These are phyloP conservation scores for Onygenales sp. DNA, from an alignment of 2,329 filamentous ascomycete species.

Conservation along the genomic window DNA sequence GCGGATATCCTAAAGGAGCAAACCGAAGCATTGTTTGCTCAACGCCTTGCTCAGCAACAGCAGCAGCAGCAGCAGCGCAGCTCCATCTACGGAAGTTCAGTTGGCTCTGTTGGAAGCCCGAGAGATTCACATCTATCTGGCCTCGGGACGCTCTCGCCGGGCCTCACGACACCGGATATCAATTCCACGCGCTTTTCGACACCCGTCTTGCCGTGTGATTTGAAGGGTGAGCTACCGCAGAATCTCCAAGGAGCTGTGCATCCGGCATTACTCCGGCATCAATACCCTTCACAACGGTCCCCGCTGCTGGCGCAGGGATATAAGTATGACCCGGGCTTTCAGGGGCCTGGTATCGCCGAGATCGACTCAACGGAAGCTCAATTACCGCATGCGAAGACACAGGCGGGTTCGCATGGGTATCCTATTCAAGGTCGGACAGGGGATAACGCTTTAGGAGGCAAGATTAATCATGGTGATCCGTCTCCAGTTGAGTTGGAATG, in stretches of 20 bases:
- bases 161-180: no score
- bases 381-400: background rate
- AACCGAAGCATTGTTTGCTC: conserved; percentile 7
- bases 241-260: no score
- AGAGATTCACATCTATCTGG: no score
- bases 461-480: no score
- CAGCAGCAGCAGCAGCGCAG: background rate
- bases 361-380: background rate
- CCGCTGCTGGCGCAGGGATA: background rate
- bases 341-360: background rate
- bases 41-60: conserved; percentile 1
- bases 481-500: no score
- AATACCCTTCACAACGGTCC: background rate
- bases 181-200: no score
- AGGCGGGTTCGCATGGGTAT: background rate
- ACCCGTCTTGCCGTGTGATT: no score
- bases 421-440: background rate
- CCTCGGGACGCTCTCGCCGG: no score
- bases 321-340: background rate
- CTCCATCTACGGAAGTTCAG: no score
- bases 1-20: conserved; percentile 32
- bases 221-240: no score
- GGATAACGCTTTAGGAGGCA: no score
- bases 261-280: background rate
- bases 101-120: no score